A percentile compares a stretch with the other conserved stretches of the same genome.
Conservation (phyloP, 164 flowering plant species). For the Vitis vinifera region DNA sequence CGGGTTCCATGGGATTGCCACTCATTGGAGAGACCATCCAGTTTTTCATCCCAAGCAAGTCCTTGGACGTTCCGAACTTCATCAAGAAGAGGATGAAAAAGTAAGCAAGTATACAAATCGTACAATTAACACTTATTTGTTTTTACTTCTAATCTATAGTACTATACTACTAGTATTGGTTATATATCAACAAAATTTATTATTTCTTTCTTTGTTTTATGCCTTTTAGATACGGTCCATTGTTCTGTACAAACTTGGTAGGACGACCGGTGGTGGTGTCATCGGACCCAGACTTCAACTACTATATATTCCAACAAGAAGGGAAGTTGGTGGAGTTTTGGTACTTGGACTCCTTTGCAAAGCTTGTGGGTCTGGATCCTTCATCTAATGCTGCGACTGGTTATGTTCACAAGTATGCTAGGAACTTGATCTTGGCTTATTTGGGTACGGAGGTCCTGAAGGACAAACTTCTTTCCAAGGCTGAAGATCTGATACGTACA, state of each 20-base stretch:
- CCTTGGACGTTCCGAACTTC: constrained; percentile 31
- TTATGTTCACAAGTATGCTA: constrained; percentile 2
- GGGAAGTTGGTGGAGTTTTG: constrained; percentile 12
- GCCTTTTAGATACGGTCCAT: constrained; percentile 5
- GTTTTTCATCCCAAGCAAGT: constrained; percentile 22
- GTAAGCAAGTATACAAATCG: constrained; percentile 11
- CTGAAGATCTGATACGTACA: too few relatives aligned
- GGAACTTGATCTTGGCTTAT: not conserved
- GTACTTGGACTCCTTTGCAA: constrained; percentile 20
- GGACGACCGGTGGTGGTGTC: constrained; percentile 7
- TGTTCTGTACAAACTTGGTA: constrained; percentile 15
- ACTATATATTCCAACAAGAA: constrained; percentile 10
- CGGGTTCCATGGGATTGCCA: constrained; percentile 42
- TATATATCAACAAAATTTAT: too few relatives aligned
- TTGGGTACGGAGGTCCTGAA: not conserved
- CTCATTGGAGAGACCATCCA: constrained; percentile 41
- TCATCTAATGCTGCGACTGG: not conserved
- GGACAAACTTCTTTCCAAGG: too few relatives aligned
- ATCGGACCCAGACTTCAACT: constrained; percentile 8
- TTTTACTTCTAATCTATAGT: not conserved
- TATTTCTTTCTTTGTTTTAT: not conserved
- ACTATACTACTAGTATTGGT: too few relatives aligned
- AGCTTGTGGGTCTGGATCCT: not conserved
- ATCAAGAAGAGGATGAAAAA: constrained; percentile 28
- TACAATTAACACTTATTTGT: not conserved